phyloP scores from a whole-genome alignment of 768 basidiomycete genomes.

The Termitomyces sp. region DNA sequence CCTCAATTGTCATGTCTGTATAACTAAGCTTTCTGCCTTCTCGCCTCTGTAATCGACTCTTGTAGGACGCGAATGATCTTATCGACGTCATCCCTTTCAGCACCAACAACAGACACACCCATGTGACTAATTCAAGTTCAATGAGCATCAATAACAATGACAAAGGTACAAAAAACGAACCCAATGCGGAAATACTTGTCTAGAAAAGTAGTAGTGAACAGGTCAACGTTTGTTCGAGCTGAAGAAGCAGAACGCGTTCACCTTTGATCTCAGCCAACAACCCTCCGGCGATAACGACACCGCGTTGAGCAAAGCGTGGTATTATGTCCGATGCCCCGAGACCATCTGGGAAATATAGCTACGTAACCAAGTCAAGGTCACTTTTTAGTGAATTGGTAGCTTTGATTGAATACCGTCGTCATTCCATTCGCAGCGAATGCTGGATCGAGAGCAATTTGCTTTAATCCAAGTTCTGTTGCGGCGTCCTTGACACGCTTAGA shows the following conservation, averaged over 20 bases:
- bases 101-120: constrained; percentile 79
- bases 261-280: constrained; percentile 81
- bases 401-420: constrained; percentile 61
- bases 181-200: constrained; percentile 93
- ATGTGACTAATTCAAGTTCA: constrained; percentile 59
- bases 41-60: constrained; percentile 45
- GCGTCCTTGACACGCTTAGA: constrained; percentile 66
- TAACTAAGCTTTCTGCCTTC: constrained; percentile 22
- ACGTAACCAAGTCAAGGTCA: constrained; percentile 3
- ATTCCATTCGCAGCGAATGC: constrained; percentile 85
- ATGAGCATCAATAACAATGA: neutral
- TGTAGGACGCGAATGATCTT: constrained; percentile 62
- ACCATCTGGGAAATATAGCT: constrained; percentile 83
- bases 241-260: constrained; percentile 21
- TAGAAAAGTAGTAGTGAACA: constrained; percentile 18
- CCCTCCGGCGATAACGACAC: constrained; percentile 84
- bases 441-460: constrained; percentile 59
- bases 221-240: neutral
- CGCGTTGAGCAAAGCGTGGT: constrained; percentile 64
- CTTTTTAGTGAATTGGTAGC: neutral
- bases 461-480: constrained; percentile 64
- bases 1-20: neutral
- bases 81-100: constrained; percentile 69
- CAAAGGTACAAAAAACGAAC: constrained; percentile 26
- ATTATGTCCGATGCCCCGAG: constrained; percentile 72